Base-by-base conservation (phyloP, 2,329 filamentous ascomycete species). In the Colletotrichum sojae region DNA sequence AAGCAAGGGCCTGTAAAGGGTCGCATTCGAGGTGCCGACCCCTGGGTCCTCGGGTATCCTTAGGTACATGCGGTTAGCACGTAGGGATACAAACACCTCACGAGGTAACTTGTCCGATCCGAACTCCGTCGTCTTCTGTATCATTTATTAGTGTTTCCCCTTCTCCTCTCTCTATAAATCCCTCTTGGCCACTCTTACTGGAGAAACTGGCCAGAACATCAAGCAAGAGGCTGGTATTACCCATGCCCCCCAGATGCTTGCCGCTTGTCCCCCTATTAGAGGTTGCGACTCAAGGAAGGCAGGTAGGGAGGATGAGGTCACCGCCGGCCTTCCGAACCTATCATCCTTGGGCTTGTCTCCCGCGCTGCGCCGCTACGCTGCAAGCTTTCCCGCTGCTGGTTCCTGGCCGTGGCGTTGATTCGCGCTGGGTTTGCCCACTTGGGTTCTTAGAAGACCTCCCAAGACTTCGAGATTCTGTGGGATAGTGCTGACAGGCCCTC, bases 41-140 rank as follows among this genome's bases (percentile, higher is more conserved):
- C 31, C 20, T 18, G 57, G 20, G 46, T 15, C 40, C 40, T 43
- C 6, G 40, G 40, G 40, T 43, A 43, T 22, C 27, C 16, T 51
- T 39, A 8, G 57, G 57, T 25, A 25, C 22, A 25, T 25, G 22
- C 22, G 22, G 22, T 25, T 25, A 25, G 22, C 4, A 25, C 22
- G 22, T 51, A 60, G 57, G 57, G 57, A 60, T 60, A 40, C 57
- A 51, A 45, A 60, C 57, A 45, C 49, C 57, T 49, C 57, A 51
- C 22, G 9, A 13, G 59, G 59, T 39, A 62, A 62, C 36, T 62
- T 36, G 46, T 62, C 49, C 59, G 48, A 62, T 62, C 59, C 39
- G 36, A 52, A 40, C 57, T 60, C 31, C 57, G 57, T 51, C 16
- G 27, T 51, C n/a, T 2, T 46, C n/a, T 46, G 13, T 15, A 15